Evolutionary conservation across 1,284 basidiomycete species (phyloP), one percentile per base, ranked within the genome.

Genomic region (Spongispora temasekensis): DNA sequence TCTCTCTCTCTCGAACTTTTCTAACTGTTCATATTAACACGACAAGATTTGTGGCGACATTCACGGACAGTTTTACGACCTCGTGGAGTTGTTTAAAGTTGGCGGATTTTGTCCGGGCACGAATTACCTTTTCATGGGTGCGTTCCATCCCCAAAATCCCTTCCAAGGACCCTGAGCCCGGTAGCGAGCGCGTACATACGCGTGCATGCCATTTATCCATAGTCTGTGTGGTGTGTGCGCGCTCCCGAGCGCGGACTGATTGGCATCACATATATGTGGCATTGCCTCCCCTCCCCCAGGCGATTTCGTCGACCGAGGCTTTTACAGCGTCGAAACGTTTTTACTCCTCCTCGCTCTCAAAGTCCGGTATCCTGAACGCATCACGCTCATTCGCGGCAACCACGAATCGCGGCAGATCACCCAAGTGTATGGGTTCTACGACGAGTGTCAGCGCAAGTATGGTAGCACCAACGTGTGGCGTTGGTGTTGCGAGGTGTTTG

Each of bases 401-500:
- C 97, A 99, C 81, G 97, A 99, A 77, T 96, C 94, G n/a, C 83
- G 97, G 4, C 97, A 99, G 75, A 99, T 99, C 71, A 98, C 95
- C 0, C 97, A 99, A 72, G 97, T 99, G 0, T 99, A 99, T 76
- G 97, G 97, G 15, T 99, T 99, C 76, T 99, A 98, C 79, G 97
- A 99, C 78, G 97, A 99, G 72, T 99, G 97, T 76, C 91, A 95
- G 75, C 81, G 96, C 37, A 99, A 99, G 76, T 99, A 98, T 71
- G 97, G 97, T 7, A 91, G 86, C 69, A 91, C 88, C 61, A 97
- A 96, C 73, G 97, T 99, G 44, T 99, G 97, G 97, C 79, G 95
- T 62, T 98, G 95, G 85, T 99, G 95, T 76, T 98, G 95, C 75
- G 97, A 99, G 69, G 94, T 99, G 17, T 99, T 99, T 71, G 97